Conservation (phyloP, 495 filamentous ascomycete species). For the Penicillium salamii region DNA sequence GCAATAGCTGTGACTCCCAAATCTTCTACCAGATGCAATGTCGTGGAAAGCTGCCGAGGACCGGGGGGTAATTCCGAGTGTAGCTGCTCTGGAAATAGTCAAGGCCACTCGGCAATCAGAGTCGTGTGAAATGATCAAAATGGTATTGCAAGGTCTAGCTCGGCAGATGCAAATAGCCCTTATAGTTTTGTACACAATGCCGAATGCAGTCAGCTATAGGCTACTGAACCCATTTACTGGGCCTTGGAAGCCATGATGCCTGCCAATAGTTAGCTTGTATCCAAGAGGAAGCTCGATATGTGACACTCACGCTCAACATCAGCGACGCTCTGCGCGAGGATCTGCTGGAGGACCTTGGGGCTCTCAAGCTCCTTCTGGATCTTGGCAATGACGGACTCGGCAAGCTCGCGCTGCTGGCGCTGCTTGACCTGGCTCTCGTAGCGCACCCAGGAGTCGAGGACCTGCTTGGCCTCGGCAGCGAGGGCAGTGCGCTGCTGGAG, state of each 20-base stretch:
- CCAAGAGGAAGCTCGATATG: neutral
- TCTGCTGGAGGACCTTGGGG: conserved; percentile 90
- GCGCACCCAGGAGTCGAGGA: conserved; percentile 96
- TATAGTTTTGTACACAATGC: conserved; percentile 50
- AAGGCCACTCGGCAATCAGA: too few relatives aligned
- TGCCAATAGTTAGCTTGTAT: conserved; percentile 30
- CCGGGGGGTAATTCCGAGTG: neutral
- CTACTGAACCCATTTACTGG: conserved; percentile 42
- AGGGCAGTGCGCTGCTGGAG: conserved; percentile 92
- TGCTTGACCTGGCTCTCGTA: conserved; percentile 99
- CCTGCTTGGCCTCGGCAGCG: conserved; percentile 85
- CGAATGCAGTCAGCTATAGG: conserved; percentile 36
- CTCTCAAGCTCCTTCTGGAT: conserved; percentile 97
- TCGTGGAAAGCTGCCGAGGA: neutral
- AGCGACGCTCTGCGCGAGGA: conserved; percentile 88
- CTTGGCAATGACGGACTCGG: conserved; percentile 88
- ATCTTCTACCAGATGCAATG: neutral
- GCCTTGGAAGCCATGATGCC: conserved; percentile 55
- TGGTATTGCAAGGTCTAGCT: conserved; percentile 46
- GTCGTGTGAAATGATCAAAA: conserved; percentile 16
- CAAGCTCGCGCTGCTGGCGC: conserved; percentile 93
- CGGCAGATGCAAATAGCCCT: conserved; percentile 41
- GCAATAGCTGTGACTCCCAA: too few relatives aligned
- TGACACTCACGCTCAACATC: conserved; percentile 90
- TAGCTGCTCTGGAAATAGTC: neutral